Conservation (phyloP, 2,329 filamentous ascomycete genomes). For the Graphium sp. region DNA sequence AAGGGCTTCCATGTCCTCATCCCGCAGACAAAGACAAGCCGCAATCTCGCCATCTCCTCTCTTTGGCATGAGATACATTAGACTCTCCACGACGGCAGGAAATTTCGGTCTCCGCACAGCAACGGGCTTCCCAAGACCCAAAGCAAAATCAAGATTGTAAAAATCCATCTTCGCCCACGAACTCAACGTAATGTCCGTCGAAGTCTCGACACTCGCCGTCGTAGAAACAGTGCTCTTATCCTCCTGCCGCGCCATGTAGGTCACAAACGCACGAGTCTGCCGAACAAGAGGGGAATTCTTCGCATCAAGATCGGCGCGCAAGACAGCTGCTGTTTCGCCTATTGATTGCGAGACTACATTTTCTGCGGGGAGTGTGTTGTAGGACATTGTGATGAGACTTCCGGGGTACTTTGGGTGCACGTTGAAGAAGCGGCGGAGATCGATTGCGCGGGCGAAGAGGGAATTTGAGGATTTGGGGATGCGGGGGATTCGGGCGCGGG, state of each 20-base stretch:
- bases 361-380: slow-evolving; percentile 14
- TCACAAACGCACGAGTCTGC: slow-evolving; percentile 21
- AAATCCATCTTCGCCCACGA: slow-evolving; percentile 31
- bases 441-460: slow-evolving; percentile 28
- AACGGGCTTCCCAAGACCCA: slow-evolving; percentile 25
- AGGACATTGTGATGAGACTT: slow-evolving; percentile 26
- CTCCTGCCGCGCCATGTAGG: slow-evolving; percentile 13
- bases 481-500: slow-evolving; percentile 19
- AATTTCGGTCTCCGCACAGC: slow-evolving; percentile 30
- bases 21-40: slow-evolving; percentile 23
- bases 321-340: slow-evolving; percentile 16
- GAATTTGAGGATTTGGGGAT: slow-evolving; percentile 10
- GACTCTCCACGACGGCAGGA: slow-evolving; percentile 21
- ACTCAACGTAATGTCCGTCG: slow-evolving; percentile 30
- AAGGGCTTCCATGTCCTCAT: slow-evolving; percentile 28
- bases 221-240: slow-evolving; percentile 19
- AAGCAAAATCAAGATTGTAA: slow-evolving; percentile 28
- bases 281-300: slow-evolving; percentile 15
- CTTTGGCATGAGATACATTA: slow-evolving; percentile 32
- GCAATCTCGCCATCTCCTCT: slow-evolving; percentile 22
- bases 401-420: slow-evolving; percentile 28
- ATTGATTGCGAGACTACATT: slow-evolving; percentile 13
- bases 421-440: slow-evolving; percentile 23
- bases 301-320: slow-evolving; percentile 21
- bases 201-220: slow-evolving; percentile 16